These are phyloP conservation scores for Coemansia sp. DNA, from an alignment of 192 early-diverging fungal species.

Conservation along the genomic window DNA sequence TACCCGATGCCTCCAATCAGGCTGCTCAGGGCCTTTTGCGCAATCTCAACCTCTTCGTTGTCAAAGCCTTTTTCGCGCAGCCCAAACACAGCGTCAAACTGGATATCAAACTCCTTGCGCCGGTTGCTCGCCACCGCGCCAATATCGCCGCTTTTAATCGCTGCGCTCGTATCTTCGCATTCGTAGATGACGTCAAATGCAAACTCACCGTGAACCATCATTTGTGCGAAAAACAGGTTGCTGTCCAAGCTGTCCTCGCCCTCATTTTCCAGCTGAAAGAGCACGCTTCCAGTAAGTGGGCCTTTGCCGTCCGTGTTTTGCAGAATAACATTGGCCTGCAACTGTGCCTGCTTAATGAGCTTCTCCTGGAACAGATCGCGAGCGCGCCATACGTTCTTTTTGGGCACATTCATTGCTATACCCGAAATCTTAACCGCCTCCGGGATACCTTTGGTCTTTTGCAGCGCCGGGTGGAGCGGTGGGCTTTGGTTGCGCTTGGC, in stretches of 20 bases:
- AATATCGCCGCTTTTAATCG: conserved; percentile 28
- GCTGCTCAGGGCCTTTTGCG: conserved; percentile 73
- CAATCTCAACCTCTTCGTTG: conserved; percentile 65
- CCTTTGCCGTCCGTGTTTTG: conserved; percentile 35
- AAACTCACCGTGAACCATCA: conserved; percentile 39
- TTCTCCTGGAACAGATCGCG: conserved; percentile 29
- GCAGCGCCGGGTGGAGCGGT: conserved; percentile 10
- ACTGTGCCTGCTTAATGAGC: conserved; percentile 17
- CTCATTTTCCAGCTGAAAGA: conserved; percentile 60
- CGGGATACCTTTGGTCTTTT: conserved; percentile 8
- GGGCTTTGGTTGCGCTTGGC: conserved; percentile 25
- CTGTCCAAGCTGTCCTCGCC: background rate
- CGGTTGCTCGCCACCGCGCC: conserved; percentile 15
- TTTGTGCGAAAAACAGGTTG: conserved; percentile 39
- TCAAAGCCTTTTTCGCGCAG: conserved; percentile 64
- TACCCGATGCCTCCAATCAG: conserved; percentile 88
- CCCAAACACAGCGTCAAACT: conserved; percentile 74
- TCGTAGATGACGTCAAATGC: conserved; percentile 46
- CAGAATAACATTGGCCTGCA: conserved; percentile 10
- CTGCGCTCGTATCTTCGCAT: conserved; percentile 14
- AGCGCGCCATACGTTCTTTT: conserved; percentile 31
- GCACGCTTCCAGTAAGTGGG: conserved; percentile 55
- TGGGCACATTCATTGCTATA: conserved; percentile 26
- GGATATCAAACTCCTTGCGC: conserved; percentile 60
- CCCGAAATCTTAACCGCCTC: conserved; percentile 12